Percentiles rank a stretch among this genome's conserved stretches.
These are phyloP conservation scores for Fusarium nelsonii DNA, from an alignment of 2,329 filamentous ascomycete genomes.

Conservation along the genomic window DNA sequence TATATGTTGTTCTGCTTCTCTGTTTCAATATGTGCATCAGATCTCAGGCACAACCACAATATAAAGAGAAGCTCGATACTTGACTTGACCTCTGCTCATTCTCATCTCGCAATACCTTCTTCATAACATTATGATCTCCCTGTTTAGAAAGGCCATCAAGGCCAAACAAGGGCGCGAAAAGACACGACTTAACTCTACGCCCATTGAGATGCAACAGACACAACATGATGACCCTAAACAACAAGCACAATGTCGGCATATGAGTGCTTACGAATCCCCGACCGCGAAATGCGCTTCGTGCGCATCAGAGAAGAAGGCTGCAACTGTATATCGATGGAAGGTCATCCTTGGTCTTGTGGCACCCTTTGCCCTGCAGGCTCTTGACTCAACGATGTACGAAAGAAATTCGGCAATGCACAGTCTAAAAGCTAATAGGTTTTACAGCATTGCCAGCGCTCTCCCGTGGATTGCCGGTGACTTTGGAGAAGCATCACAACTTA, in stretches of 20 bases:
- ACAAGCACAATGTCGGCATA: constrained; percentile 42
- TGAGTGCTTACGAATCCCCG: constrained; percentile 25
- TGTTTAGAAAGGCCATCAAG: constrained; percentile 30
- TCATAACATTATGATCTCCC: constrained; percentile 26
- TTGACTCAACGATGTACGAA: constrained; percentile 71
- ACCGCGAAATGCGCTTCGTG: constrained; percentile 48
- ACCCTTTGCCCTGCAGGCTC: constrained; percentile 71
- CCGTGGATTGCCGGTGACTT: constrained; percentile 74
- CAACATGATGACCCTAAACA: background rate
- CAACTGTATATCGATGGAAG: constrained; percentile 65
- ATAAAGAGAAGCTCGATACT: background rate
- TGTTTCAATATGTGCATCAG: background rate
- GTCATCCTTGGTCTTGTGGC: constrained; percentile 69
- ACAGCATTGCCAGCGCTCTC: constrained; percentile 53
- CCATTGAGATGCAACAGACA: constrained; percentile 15
- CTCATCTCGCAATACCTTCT: background rate
- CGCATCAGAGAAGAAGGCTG: constrained; percentile 51
- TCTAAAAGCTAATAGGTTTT: constrained; percentile 7
- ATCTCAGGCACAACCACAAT: background rate
- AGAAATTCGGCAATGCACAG: background rate
- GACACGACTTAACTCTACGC: background rate
- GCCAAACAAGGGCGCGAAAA: constrained; percentile 14
- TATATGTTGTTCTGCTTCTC: background rate
- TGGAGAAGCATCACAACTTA: constrained; percentile 68
- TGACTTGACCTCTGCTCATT: background rate